Evolutionary conservation across 1,284 basidiomycete genomes (phyloP).

Genomic region (Irpex lacteus): DNA sequence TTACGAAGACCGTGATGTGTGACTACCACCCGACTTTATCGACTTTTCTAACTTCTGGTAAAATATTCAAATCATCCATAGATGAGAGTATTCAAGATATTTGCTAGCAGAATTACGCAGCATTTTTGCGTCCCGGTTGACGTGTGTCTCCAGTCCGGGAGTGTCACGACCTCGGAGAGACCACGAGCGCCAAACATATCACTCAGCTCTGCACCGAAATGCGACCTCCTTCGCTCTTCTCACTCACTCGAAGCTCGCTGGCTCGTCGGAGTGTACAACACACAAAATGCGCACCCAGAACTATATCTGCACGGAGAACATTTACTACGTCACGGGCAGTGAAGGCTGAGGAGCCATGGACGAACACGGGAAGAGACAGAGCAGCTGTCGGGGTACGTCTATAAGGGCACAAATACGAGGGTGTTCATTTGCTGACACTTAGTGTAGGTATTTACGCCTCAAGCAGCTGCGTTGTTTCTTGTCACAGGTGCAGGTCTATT

Average conservation of each 20-base stretch:
- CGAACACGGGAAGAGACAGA: slow-evolving; percentile 32
- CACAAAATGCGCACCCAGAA: neutral
- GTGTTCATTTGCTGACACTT: neutral
- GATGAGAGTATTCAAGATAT: too few species aligned
- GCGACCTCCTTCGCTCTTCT: neutral
- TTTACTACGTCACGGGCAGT: neutral
- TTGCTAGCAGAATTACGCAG: too few species aligned
- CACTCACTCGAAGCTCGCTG: neutral
- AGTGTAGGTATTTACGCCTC: slow-evolving; percentile 84
- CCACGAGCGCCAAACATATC: neutral
- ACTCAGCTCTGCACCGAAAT: slow-evolving; percentile 32
- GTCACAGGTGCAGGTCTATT: slow-evolving; percentile 81
- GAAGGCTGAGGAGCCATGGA: neutral
- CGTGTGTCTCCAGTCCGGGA: slow-evolving; percentile 16
- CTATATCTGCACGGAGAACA: slow-evolving; percentile 19
- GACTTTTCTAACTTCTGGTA: too few species aligned
- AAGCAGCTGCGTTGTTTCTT: slow-evolving; percentile 81
- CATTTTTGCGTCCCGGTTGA: too few species aligned
- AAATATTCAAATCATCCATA: too few species aligned
- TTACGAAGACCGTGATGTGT: neutral
- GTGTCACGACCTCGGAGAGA: neutral
- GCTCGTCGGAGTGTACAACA: neutral
- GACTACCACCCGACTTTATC: neutral
- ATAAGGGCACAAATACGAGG: neutral
- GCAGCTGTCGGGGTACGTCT: slow-evolving; percentile 40